Conservation (phyloP, 2,329 filamentous ascomycete genomes). For the Metarhizium rileyi region DNA sequence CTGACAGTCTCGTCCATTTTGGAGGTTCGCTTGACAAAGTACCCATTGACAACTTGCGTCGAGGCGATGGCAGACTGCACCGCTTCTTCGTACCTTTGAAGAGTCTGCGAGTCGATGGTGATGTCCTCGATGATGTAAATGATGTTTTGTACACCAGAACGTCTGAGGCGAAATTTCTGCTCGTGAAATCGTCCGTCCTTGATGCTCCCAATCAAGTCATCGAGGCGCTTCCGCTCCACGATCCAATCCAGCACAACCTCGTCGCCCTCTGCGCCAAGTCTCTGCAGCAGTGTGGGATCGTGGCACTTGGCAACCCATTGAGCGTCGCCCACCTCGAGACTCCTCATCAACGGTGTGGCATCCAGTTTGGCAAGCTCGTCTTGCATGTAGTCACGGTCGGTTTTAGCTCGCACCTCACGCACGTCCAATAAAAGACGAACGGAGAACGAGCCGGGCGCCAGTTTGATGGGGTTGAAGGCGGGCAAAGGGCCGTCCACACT, state of each 20-base stretch:
- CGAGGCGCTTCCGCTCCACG: slow-evolving; percentile 69
- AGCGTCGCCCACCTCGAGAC: slow-evolving; percentile 63
- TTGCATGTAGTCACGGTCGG: slow-evolving; percentile 68
- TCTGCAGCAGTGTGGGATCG: slow-evolving; percentile 44
- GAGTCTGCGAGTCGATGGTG: slow-evolving; percentile 43
- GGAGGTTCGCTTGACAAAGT: slow-evolving; percentile 66
- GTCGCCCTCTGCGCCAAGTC: slow-evolving; percentile 50
- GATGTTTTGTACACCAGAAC: slow-evolving; percentile 65
- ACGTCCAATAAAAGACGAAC: slow-evolving; percentile 65
- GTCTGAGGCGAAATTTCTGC: slow-evolving; percentile 70
- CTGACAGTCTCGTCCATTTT: slow-evolving; percentile 70
- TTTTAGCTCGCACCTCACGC: slow-evolving; percentile 63
- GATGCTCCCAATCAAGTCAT: slow-evolving; percentile 71
- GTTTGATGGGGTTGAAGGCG: slow-evolving; percentile 46
- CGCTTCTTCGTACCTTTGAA: slow-evolving; percentile 52
- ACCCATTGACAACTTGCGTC: slow-evolving; percentile 69
- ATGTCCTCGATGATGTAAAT: slow-evolving; percentile 73
- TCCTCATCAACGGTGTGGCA: slow-evolving; percentile 54
- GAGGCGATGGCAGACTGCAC: slow-evolving; percentile 65
- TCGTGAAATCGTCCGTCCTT: slow-evolving; percentile 77
- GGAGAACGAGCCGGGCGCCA: slow-evolving; percentile 58
- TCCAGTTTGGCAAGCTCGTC: slow-evolving; percentile 59
- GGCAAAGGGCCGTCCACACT: slow-evolving; percentile 26
- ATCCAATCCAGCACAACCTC: slow-evolving; percentile 74
- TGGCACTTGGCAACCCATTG: slow-evolving; percentile 71